phyloP scores from a whole-genome alignment of 352 stramenopile species.

The Phytophthora colocasiae region DNA sequence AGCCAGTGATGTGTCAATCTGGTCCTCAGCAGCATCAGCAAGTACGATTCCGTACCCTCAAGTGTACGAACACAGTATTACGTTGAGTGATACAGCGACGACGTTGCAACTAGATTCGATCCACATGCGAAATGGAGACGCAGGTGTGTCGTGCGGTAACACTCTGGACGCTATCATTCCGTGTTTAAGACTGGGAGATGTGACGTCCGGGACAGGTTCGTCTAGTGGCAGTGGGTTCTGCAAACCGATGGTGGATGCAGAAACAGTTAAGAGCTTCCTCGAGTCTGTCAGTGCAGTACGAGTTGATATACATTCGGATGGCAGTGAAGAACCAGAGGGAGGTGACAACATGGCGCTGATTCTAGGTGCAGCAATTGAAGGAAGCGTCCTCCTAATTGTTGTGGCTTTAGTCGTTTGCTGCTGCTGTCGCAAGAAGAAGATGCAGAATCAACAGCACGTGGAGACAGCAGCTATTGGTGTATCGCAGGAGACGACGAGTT shows the following conservation, averaged over 20 bases:
- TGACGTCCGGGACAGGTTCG: not conserved
- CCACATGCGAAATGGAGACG: constrained; percentile 45
- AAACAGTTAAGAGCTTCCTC: constrained; percentile 37
- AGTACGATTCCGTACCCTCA: constrained; percentile 50
- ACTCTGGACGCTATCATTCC: constrained; percentile 53
- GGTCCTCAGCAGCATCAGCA: constrained; percentile 43
- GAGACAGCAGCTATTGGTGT: constrained; percentile 19
- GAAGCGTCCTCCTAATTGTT: constrained; percentile 24
- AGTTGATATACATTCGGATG: constrained; percentile 22
- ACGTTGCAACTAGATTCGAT: constrained; percentile 43
- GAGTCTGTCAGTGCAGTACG: constrained; percentile 15
- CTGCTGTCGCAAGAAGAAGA: constrained; percentile 34
- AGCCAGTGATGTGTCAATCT: constrained; percentile 37
- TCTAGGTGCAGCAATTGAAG: constrained; percentile 21
- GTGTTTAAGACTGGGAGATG: constrained; percentile 39
- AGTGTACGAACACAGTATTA: constrained; percentile 40
- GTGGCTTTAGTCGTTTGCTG: constrained; percentile 21
- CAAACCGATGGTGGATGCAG: constrained; percentile 40
- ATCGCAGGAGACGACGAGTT: constrained; percentile 12
- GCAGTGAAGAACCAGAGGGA: not conserved
- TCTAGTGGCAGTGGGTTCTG: constrained; percentile 29
- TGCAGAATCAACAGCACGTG: constrained; percentile 7
- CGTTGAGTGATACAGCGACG: constrained; percentile 11
- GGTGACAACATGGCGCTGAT: constrained; percentile 20
- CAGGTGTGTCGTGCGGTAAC: constrained; percentile 29